A percentile compares a stretch with the other conserved stretches of the same genome.
Conservation (phyloP, 2,329 filamentous ascomycete species). For the Fusarium cyanostomum region DNA sequence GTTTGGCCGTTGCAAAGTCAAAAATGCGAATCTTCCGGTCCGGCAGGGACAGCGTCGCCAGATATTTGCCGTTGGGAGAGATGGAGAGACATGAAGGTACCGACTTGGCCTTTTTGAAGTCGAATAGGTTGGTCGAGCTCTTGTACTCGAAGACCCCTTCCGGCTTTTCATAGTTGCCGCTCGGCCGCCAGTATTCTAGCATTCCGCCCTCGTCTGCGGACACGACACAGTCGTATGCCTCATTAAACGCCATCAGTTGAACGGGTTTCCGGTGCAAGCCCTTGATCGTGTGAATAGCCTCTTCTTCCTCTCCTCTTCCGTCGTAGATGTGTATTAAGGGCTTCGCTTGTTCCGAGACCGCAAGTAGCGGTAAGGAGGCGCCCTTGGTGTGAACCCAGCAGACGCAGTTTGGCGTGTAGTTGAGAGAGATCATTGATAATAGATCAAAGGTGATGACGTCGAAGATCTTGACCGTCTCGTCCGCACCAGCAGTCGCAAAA, state of each 20-base stretch:
- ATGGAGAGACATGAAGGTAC: slow-evolving; percentile 83
- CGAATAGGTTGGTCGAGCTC: slow-evolving; percentile 92
- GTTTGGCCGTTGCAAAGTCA: slow-evolving; percentile 87
- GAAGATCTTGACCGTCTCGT: slow-evolving; percentile 83
- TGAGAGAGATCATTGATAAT: slow-evolving; percentile 81
- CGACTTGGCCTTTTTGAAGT: slow-evolving; percentile 95
- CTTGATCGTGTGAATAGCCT: slow-evolving; percentile 79
- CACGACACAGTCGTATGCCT: slow-evolving; percentile 86
- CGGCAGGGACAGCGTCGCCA: slow-evolving; percentile 89
- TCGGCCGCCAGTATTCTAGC: slow-evolving; percentile 95
- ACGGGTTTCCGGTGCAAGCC: slow-evolving; percentile 85
- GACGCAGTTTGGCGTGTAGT: slow-evolving; percentile 78
- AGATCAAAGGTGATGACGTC: slow-evolving; percentile 89
- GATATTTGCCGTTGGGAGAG: slow-evolving; percentile 85
- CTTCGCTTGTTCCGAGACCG: slow-evolving; percentile 79
- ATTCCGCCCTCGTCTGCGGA: slow-evolving; percentile 91
- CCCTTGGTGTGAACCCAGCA: slow-evolving; percentile 94
- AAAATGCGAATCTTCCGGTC: slow-evolving; percentile 94
- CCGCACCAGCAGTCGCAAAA: slow-evolving; percentile 86
- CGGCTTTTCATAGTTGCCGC: slow-evolving; percentile 85
- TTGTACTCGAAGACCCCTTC: slow-evolving; percentile 93
- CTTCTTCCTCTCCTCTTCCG: slow-evolving; percentile 81
- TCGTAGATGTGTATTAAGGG: slow-evolving; percentile 86
- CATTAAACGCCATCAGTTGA: slow-evolving; percentile 88
- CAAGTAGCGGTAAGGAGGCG: slow-evolving; percentile 86